Evolutionary conservation across 306 rosid species (phyloP).

Genomic region (Crataegus laevigata): DNA sequence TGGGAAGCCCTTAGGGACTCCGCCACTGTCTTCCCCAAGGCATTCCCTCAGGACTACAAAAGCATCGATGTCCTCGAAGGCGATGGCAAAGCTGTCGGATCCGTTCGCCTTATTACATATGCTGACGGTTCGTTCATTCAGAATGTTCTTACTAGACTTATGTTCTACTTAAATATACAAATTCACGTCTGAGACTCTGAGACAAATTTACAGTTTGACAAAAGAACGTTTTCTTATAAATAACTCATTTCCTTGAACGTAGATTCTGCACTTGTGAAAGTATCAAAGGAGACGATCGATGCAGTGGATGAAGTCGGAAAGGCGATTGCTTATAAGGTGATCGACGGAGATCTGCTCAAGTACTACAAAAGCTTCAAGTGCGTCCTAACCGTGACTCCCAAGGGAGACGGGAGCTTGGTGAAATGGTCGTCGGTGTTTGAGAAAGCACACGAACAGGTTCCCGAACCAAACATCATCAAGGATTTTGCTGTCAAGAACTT

Average conservation of each 20-base stretch:
- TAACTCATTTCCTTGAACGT: not conserved
- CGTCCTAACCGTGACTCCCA: constrained; percentile 32
- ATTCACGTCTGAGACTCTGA: not conserved
- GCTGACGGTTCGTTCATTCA: constrained; percentile 37
- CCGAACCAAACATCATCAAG: constrained; percentile 55
- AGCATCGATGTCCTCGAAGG: constrained; percentile 72
- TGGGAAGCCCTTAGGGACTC: constrained; percentile 38
- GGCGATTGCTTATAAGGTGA: constrained; percentile 37
- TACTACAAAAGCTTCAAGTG: constrained; percentile 62
- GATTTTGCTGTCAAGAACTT: constrained; percentile 76
- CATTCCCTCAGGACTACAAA: constrained; percentile 65
- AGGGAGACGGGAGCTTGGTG: constrained; percentile 50
- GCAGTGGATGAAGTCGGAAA: constrained; percentile 47
- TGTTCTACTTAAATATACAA: not conserved
- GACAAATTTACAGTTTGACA: not conserved
- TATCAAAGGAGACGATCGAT: constrained; percentile 51
- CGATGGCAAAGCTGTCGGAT: constrained; percentile 66
- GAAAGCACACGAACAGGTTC: constrained; percentile 42
- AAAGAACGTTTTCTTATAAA: not conserved
- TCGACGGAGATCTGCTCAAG: constrained; percentile 72
- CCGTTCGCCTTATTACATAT: constrained; percentile 52
- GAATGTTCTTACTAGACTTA: not conserved
- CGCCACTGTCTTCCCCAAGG: constrained; percentile 32
- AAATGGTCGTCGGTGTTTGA: constrained; percentile 66
- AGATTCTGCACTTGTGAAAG: constrained; percentile 64